These are phyloP conservation scores for Aspergillus sp. DNA, from an alignment of 2,329 filamentous ascomycete genomes.

Conservation along the genomic window DNA sequence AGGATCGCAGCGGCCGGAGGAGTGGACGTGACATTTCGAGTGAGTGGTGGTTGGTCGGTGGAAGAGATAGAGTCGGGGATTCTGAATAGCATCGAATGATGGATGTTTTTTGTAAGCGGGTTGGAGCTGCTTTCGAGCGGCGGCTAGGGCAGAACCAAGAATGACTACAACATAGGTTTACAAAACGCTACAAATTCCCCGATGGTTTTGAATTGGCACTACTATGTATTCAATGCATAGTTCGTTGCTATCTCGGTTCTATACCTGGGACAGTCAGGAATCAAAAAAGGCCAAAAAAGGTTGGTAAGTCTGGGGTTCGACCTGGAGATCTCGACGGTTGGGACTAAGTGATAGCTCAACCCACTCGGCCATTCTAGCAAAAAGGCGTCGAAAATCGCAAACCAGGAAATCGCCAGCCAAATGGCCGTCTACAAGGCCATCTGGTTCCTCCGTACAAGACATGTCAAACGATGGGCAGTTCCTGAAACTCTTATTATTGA, in stretches of 20 bases:
- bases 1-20: slow-evolving; percentile 8
- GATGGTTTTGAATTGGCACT: too few relatives aligned
- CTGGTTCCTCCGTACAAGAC: too few relatives aligned
- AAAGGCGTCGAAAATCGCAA: background rate
- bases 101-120: background rate
- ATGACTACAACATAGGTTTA: background rate
- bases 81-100: slow-evolving; percentile 5
- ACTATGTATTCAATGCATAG: too few relatives aligned
- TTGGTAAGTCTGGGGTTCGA: slow-evolving; percentile 1
- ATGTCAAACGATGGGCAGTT: too few relatives aligned
- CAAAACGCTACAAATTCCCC: too few relatives aligned
- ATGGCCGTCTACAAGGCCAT: too few relatives aligned
- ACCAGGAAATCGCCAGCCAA: too few relatives aligned
- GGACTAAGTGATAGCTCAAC: background rate
- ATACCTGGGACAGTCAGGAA: background rate
- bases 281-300: background rate
- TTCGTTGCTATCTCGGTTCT: background rate
- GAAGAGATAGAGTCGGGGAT: background rate
- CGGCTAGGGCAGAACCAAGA: background rate
- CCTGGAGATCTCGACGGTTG: background rate
- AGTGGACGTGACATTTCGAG: slow-evolving; percentile 12
- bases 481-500: too few relatives aligned
- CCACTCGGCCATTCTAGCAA: slow-evolving; percentile 2
- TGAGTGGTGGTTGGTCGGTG: background rate
- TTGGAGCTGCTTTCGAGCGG: background rate